Evolutionary conservation across 305 asterid genomes (phyloP).

Genomic region (Solanum aculeatissimum): DNA sequence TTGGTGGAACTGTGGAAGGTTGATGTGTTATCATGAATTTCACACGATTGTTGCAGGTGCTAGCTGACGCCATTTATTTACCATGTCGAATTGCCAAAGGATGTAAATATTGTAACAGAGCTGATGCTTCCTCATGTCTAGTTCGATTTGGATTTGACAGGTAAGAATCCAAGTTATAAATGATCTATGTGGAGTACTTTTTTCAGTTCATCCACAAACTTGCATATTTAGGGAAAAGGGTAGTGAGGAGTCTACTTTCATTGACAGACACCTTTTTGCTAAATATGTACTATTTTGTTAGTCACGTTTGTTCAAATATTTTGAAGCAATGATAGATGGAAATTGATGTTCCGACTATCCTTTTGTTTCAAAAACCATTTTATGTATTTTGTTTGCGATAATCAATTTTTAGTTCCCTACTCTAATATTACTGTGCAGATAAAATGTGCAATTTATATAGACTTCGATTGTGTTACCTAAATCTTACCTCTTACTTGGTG

Average conservation of each 20-base stretch:
- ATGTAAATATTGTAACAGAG: constrained; percentile 78
- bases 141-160: constrained; percentile 88
- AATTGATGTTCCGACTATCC: neutral
- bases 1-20: neutral
- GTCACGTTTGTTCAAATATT: neutral
- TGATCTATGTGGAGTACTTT: neutral
- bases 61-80: constrained; percentile 84
- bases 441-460: neutral
- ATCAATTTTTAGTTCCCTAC: neutral
- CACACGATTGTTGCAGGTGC: constrained; percentile 43
- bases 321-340: neutral
- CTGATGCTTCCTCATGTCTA: constrained; percentile 91
- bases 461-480: neutral
- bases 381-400: neutral
- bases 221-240: neutral
- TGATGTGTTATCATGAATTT: constrained; percentile 8
- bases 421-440: neutral
- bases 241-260: neutral
- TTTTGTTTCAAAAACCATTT: neutral
- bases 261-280: neutral
- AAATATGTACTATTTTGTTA: neutral
- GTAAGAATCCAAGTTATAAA: constrained; percentile 20
- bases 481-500: neutral
- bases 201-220: neutral
- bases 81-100: constrained; percentile 98